Base-by-base conservation (phyloP, 2,329 filamentous ascomycete genomes). In the Hymenoscyphus repandus region DNA sequence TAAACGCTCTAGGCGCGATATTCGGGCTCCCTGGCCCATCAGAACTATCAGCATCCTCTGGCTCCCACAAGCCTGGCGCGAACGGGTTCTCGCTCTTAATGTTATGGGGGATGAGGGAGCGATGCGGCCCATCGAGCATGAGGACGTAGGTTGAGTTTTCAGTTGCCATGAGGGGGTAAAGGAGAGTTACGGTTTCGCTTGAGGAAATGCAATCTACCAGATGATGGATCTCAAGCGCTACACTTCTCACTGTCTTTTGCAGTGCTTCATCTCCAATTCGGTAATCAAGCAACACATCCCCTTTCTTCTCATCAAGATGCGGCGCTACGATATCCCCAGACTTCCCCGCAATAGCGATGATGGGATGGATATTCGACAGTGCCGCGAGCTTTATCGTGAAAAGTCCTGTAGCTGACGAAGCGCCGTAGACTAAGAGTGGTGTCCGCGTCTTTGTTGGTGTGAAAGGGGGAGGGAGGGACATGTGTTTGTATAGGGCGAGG, bases 271-370 rank as follows among this genome's bases (percentile, higher is more conserved):
- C 63, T 7, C 78, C 74, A 38, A 74, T 58, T 31, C 78, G 73
- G 61, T 82, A 80, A 63, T 82, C 78, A 46, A 82, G 60, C n/a
- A 82, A 66, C 0, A 69, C 66, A 57, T 82, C 79, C 42, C 80
- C 70, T 0, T 59, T 64, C 58, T 77, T 66, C 2, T 78, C 75
- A 15, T 32, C n/a, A 10, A 44, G 27, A n/a, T 12, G 22, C 17
- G 34, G 4, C 12, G 34, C 12, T 5, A 37, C 34, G 51, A 72
- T 75, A 0, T 66, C 53, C 2, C 64, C 63, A 13, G 70, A 71
- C n/a, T 68, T 62, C 2, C 80, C 78, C 1, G 78, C 78, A 11
- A 84, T 68, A 2, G 71, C 72, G 52, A 83, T 79, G 33, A 83
- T 70, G 0, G 80, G 80, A 57, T 80, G 75, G n/a, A 83, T 73